These are phyloP conservation scores for Daldinia grandis DNA, from an alignment of 495 filamentous ascomycete genomes.

Conservation along the genomic window DNA sequence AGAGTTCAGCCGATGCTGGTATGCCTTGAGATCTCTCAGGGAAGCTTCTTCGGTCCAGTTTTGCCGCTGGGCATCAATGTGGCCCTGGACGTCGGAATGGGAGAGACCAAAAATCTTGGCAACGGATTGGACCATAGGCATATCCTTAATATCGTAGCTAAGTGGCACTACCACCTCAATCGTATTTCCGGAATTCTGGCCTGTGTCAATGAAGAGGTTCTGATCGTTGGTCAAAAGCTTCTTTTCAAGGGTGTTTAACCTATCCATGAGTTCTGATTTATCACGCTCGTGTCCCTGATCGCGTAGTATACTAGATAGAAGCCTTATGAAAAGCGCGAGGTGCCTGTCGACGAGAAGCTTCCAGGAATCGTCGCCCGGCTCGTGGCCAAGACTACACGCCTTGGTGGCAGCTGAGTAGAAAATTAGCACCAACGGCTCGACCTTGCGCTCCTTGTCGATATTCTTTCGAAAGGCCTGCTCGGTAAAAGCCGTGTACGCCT, in stretches of 20 bases:
- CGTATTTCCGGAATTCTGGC: slow-evolving; percentile 64
- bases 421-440: slow-evolving; percentile 94
- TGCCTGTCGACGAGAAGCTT: slow-evolving; percentile 93
- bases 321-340: slow-evolving; percentile 91
- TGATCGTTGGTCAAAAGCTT: slow-evolving; percentile 97
- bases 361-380: slow-evolving; percentile 87
- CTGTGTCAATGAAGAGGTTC: slow-evolving; percentile 71
- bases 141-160: slow-evolving; percentile 94
- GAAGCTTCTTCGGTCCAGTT: slow-evolving; percentile 92
- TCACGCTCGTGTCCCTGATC: slow-evolving; percentile 78
- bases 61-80: slow-evolving; percentile 81
- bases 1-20: slow-evolving; percentile 82
- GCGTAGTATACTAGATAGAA: slow-evolving; percentile 81
- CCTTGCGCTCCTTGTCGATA: slow-evolving; percentile 92
- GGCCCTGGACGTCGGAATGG: slow-evolving; percentile 77
- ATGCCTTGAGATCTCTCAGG: slow-evolving; percentile 88
- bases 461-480: slow-evolving; percentile 82
- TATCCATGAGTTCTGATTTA: slow-evolving; percentile 78
- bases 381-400: slow-evolving; percentile 83
- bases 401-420: slow-evolving; percentile 77
- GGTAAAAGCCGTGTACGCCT: slow-evolving; percentile 73
- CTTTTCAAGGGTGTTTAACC: slow-evolving; percentile 83
- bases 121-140: slow-evolving; percentile 90
- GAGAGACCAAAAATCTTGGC: slow-evolving; percentile 82
- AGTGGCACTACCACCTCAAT: slow-evolving; percentile 82